A percentile compares a stretch with the other conserved stretches of the same genome.
phyloP scores from a whole-genome alignment of 805 yeast species.

The Lachancea thermotolerans region DNA sequence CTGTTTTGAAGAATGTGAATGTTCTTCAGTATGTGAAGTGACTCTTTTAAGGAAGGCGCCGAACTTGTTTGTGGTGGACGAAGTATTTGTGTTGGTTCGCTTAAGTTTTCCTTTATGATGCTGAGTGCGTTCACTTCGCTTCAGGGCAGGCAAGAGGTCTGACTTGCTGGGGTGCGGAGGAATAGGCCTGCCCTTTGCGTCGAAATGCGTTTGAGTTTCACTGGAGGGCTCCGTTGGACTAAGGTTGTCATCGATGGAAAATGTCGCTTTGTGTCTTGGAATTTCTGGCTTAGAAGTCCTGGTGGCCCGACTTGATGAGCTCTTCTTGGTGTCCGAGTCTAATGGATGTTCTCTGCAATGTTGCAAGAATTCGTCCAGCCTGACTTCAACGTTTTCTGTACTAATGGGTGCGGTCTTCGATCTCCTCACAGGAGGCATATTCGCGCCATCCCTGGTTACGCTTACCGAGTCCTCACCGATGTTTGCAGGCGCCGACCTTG shows the following conservation, averaged over 20 bases:
- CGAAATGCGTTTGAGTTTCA: constrained; percentile 20
- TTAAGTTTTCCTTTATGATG: neutral
- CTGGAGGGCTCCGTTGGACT: constrained; percentile 1
- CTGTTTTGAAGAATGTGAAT: constrained; percentile 1
- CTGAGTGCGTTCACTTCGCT: constrained; percentile 8
- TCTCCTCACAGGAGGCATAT: constrained; percentile 7
- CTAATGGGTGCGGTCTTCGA: constrained; percentile 13
- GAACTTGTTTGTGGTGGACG: constrained; percentile 22
- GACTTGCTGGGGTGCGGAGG: constrained; percentile 47
- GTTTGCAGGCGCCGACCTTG: neutral
- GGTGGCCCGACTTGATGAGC: too few relatives aligned
- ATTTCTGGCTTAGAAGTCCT: neutral
- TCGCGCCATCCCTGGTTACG: neutral
- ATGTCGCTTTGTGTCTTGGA: constrained; percentile 3
- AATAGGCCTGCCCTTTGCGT: constrained; percentile 39
- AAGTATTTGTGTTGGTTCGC: neutral
- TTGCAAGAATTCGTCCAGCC: constrained; percentile 40
- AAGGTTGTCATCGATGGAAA: constrained; percentile 15
- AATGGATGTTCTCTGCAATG: constrained; percentile 26
- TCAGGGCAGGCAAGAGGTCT: constrained; percentile 43
- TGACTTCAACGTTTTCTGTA: constrained; percentile 36
- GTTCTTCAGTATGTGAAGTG: constrained; percentile 23
- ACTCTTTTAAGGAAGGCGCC: constrained; percentile 31
- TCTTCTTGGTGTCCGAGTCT: too few relatives aligned
- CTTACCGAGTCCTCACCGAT: neutral